Base-by-base conservation (phyloP, 1,139 yeast genomes). In the Saccharomyces hybrid region DNA sequence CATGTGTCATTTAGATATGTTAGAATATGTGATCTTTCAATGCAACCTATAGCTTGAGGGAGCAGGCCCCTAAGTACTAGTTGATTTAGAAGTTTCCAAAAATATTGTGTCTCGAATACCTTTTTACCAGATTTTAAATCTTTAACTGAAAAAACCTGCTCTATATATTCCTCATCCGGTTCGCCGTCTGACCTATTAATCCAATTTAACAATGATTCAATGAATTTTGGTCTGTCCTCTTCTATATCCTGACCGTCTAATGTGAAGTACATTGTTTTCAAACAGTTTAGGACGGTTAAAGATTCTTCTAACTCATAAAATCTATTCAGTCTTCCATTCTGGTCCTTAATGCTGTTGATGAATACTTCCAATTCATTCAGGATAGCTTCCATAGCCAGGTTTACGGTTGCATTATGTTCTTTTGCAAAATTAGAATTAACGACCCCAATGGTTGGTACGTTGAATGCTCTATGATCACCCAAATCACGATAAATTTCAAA, bases 41-140 rank as follows among this genome's bases (percentile, higher is more conserved):
- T 5, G 79, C 82, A 55, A 72, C 61, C 76, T 2, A 76, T 69
- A 0, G 88, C 84, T 57, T 81, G 83, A 1, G 73, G 69, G 56
- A 83, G 78, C 50, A 83, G 70, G 0, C 96, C 96, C 65, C 96
- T 76, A 2, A 81, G 64, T 1, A 85, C 65, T 48, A 84, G 68
- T 61, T 80, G 84, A 54, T 79, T 77, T 41, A 88, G 58, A 55
- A 82, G 78, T 31, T 75, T 78, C 95, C 95, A 88, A 63, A 86
- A 88, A 46, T 72, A 72, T 1, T 81, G 77, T 60, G 81, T 86
- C 48, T 71, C 68, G 60, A 77, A 82, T 2, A 87, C 84, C 46
- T 71, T 71, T 5, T 76, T 75, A 47, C 44, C 52, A 4, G 50
- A 19, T 7, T 54, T 50, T 7, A 53, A 51, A 23, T 46, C 28